Evolutionary conservation across 805 yeast genomes (phyloP), one percentile per base, ranked within the genome.

Genomic region (Phaffomyces opuntiae): DNA sequence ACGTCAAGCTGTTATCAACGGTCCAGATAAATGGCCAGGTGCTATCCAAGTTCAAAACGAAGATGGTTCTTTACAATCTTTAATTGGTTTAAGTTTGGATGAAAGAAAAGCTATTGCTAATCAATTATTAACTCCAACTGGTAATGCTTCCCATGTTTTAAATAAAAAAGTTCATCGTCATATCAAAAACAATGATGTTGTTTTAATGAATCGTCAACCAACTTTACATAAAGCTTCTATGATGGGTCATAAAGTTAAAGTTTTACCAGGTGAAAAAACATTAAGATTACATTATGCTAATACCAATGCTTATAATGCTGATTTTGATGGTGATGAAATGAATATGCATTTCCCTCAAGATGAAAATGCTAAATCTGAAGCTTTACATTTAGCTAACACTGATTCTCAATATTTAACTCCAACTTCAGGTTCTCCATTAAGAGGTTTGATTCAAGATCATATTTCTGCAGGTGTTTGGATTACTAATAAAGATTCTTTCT

Each of bases 261-360:
- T 93, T 31, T 74, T 93, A 56, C 99, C 98, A 5, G 96, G 96
- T 49, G 99, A 93, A 64, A 93, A 93, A 73, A 95, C 99, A 5
- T 73, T 93, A 58, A 80, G 99, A 62, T 73, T 93, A 66, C 99
- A 93, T 66, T 93, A 93, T 67, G 99, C 99, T 59, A 93, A 93
- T 68, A 93, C 99, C 39, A 97, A 97, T 69, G 97, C 99, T 38
- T 93, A 91, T 69, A 91, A 91, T 66, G 98, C 98, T 36, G 99
- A 91, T 77, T 91, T 93, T 60, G 99, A 91, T 69, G 99, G 99
- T 74, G 99, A 91, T 69, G 99, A 91, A 73, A 91, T 91, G 99
- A 91, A 91, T 66, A 85, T 91, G 96, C 99, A 91, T 70, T 91
- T 91, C 75, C 99, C 99, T 26, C 99, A 91, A 71, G 89, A 87